A percentile compares a stretch with the other conserved stretches of the same genome.
phyloP scores from a whole-genome alignment of 139 green algal genomes.

The Haematococcus sp. region DNA sequence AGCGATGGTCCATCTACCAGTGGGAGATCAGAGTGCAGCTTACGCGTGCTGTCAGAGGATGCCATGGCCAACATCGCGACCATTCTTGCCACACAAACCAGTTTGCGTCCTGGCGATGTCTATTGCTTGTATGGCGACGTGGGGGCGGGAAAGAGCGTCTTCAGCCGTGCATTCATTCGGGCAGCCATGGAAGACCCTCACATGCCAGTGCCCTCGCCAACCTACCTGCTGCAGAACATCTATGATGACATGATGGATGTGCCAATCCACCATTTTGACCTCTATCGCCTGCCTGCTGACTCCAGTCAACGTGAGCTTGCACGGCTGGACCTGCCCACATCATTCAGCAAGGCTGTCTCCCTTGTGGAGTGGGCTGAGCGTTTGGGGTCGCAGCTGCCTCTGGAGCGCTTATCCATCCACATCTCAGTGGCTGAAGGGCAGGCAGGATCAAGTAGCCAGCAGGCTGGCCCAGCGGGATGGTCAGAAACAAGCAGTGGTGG shows the following conservation, averaged over 20 bases:
- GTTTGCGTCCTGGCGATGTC: slow-evolving; percentile 46
- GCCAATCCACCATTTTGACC: slow-evolving; percentile 79
- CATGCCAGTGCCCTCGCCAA: slow-evolving; percentile 80
- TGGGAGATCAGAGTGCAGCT: too few species aligned
- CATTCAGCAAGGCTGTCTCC: slow-evolving; percentile 41
- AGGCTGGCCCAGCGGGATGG: neutral
- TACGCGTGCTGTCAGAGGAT: too few species aligned
- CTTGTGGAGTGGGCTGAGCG: slow-evolving; percentile 69
- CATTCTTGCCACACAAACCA: too few species aligned
- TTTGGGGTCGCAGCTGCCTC: slow-evolving; percentile 33
- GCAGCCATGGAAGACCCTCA: slow-evolving; percentile 50
- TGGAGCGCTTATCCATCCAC: slow-evolving; percentile 31
- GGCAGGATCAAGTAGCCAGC: neutral
- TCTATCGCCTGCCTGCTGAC: slow-evolving; percentile 62
- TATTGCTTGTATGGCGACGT: slow-evolving; percentile 73
- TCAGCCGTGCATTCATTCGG: slow-evolving; percentile 79
- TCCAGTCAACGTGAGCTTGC: slow-evolving; percentile 16
- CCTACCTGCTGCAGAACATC: slow-evolving; percentile 81
- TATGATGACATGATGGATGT: slow-evolving; percentile 55
- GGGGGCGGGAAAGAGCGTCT: slow-evolving; percentile 80
- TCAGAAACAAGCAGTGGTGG: neutral
- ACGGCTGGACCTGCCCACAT: slow-evolving; percentile 38
- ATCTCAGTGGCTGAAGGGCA: slow-evolving; percentile 34
- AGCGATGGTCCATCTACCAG: too few species aligned
- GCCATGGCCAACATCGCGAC: too few species aligned